Evolutionary conservation across 768 basidiomycete genomes (phyloP), one percentile per base, ranked within the genome.

Genomic region (Termitomyces sp.): DNA sequence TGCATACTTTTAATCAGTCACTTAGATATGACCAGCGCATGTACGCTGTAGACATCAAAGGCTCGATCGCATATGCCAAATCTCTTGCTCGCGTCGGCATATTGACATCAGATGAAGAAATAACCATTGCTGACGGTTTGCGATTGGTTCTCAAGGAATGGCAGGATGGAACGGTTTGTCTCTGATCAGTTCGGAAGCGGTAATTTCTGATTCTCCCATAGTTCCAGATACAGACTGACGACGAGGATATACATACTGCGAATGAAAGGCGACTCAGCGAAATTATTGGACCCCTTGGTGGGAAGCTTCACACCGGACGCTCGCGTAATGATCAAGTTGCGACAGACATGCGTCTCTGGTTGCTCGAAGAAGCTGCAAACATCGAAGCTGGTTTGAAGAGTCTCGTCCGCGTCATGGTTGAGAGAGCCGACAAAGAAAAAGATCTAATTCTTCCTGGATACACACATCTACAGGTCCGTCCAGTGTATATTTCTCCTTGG

Each of bases 211-310:
- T 16, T 25, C 10, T 40, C 42, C 37, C 32, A 14, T 65, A 95
- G 90, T 99, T 99, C 68, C 68, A 75, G 55, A 73, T 85, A 31
- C 77, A 87, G 59, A 77, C 84, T n/a, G 94, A 96, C 63, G 97
- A 99, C 65, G 97, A 99, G 67, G 97, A 99, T 67, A 98, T 99
- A 58, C 96, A 98, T 71, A 99, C 97, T 12, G 97, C 97, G 53
- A 99, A 98, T 66, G 97, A 99, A 70, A 86, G 97, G 46, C 84
- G 97, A 41, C 73, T 99, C 62, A 91, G 87, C 60, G 96, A 99
- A 74, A 74, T 99, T 53, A 92, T 98, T 53, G 97, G 97, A 0
- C 78, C 90, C 14, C 82, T 93, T 16, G 95, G 92, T 5, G 97
- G 97, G 3, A 99, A 98, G 72, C 79, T 99, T 42, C 97, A 99